Base-by-base conservation (phyloP, 225 moss, liverwort and hornwort species). In the Climacium dendroides region DNA sequence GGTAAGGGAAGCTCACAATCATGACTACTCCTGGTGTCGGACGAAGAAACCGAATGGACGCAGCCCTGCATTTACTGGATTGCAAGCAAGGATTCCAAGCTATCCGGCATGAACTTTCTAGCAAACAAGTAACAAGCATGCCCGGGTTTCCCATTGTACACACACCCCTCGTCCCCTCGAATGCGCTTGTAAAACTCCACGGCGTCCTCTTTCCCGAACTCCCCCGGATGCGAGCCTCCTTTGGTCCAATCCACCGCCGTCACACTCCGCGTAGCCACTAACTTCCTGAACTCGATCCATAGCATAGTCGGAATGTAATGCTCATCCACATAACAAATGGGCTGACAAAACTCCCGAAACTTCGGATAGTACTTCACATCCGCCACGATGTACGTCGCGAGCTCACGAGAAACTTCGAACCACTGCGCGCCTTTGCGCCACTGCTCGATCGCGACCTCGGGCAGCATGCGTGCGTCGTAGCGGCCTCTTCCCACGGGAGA, bases 381-480 rank as follows among this genome's bases (percentile, higher is more conserved):
- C 10, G 94, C 88, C 58, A 94, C 90, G 57, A 94, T 79, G 74
- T 90, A 92, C 7, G 89, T 83, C 9, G 94, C 93, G 19, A 93
- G 84, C 82, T 93, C 89, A 30, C 92, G 87, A 15, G 92, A 89
- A 3, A 94, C 92, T 48, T 93, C 94, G 77, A 94, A 92, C 94
- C 94, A 94, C 86, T 94, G 93, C 53, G 92, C 86, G 14, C 94
- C 93, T 84, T 94, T 94, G n/a, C 93, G 87, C 94, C 94, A 94
- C 87, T 92, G 93, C 61, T 93, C 89, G 15, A 93, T 87, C 5
- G 72, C 28, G 17, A 94, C 94, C 82, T 94, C 92, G n/a, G 94
- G 93, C 63, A 88, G 55, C 94, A 94, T 94, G 59, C 90, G 85
- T 59, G 87, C 63, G 74, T 90, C 89, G 45, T 94, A 94, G 53